Base-by-base conservation (phyloP, 257 asterid species). In the Przewalskia tangutica region DNA sequence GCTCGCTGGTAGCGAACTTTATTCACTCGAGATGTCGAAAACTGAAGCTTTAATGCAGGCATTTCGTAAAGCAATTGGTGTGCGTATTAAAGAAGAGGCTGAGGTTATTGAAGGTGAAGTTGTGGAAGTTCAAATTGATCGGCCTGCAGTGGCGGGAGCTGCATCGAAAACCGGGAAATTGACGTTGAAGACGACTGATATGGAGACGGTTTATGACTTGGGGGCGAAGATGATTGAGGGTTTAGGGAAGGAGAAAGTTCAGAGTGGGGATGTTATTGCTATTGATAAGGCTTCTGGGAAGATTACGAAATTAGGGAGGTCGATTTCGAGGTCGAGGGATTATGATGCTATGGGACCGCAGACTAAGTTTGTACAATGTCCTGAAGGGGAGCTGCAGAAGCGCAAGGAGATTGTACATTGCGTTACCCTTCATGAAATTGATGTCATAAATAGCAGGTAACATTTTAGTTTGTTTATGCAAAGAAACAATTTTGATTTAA, bases 371-470 rank as follows among this genome's bases (percentile, higher is more conserved):
- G 98, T 95, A 86, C 97, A 95, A 87, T 95, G 98, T 85, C 99
- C 98, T 0, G 98, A 93, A 63, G 98, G 98, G n/a, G 99, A 95
- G 89, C 83, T 95, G 89, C 98, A 95, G 91, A 95, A 93, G 93
- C 84, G 99, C 90, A 95, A 93, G 89, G 99, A 95, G 85, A 92
- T 95, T 60, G 96, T 95, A 87, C 99, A 95, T 89, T 95, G 97
- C 7, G 97, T 93, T 10, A 92, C 93, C 0, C 95, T 95, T 53
- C 99, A 95, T 46, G 98, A 95, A 88, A 95, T 92, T 6, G 98
- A 95, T 85, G 99, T 95, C 40, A 93, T 95, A 86, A 93, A 93
- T 89, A 92, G 95, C 97, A 92, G 97, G 98, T 91, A 82, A 10
- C 63, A 56, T 18, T 7, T 20, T 56, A 56, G 5, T 68, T 18